Percentiles rank a stretch among this genome's conserved stretches.
Evolutionary conservation across 164 flowering plant species (phyloP).

Genomic region (Echeveria elegans): DNA sequence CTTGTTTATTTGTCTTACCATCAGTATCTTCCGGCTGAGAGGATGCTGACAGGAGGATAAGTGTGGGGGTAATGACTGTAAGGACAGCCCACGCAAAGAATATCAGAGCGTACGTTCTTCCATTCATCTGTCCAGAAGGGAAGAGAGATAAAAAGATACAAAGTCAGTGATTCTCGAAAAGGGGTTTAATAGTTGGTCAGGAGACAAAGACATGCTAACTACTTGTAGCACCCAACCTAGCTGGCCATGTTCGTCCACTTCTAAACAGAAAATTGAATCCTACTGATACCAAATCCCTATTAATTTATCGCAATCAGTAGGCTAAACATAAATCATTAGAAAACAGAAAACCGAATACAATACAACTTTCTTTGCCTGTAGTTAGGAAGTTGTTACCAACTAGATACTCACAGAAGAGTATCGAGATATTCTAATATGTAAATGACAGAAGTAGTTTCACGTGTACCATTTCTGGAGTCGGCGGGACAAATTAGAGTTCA

Average conservation of each 20-base stretch:
- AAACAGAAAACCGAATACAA: neutral
- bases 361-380: neutral
- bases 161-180: neutral
- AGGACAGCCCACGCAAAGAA: slow-evolving; percentile 65
- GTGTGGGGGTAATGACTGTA: slow-evolving; percentile 65
- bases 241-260: slow-evolving; percentile 1
- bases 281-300: neutral
- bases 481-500: neutral
- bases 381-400: slow-evolving; percentile 7
- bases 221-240: neutral
- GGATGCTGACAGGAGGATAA: slow-evolving; percentile 45
- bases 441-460: neutral
- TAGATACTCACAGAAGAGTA: neutral
- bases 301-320: neutral
- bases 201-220: neutral
- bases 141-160: neutral
- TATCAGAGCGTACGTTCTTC: slow-evolving; percentile 44
- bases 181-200: neutral
- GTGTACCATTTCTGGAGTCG: neutral
- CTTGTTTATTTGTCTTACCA: slow-evolving; percentile 18
- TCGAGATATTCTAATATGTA: neutral
- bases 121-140: slow-evolving; percentile 30
- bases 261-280: neutral
- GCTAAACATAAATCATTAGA: neutral
- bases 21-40: slow-evolving; percentile 23